These are phyloP conservation scores for Purshia tridentata DNA, from an alignment of 306 rosid genomes.

Conservation along the genomic window DNA sequence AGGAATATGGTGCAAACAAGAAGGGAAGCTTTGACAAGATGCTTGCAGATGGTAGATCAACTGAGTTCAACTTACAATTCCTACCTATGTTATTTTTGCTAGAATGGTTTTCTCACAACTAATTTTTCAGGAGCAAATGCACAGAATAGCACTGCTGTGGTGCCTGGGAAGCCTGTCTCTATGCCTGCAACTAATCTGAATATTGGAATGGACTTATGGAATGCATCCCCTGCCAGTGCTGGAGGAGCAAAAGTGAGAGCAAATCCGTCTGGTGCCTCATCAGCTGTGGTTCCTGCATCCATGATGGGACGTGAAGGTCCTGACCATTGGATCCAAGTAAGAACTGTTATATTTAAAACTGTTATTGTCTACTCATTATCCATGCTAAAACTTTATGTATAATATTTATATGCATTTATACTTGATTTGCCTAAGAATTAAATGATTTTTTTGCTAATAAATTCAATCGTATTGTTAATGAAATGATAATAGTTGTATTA, in stretches of 20 bases:
- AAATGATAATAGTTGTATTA: neutral
- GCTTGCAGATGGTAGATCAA: conserved; percentile 82
- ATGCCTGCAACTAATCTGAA: conserved; percentile 77
- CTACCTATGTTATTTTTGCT: conserved; percentile 7
- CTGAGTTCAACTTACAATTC: conserved; percentile 15
- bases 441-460: neutral
- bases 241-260: conserved; percentile 67
- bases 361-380: neutral
- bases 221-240: conserved; percentile 51
- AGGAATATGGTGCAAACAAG: conserved; percentile 71
- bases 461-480: neutral
- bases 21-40: conserved; percentile 91
- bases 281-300: conserved; percentile 41
- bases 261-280: conserved; percentile 51
- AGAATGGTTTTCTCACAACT: conserved; percentile 19
- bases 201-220: conserved; percentile 97
- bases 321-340: conserved; percentile 88
- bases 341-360: conserved; percentile 16
- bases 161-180: conserved; percentile 65
- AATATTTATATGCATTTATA: neutral
- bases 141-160: conserved; percentile 55
- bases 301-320: conserved; percentile 18
- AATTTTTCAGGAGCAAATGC: conserved; percentile 75
- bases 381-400: neutral
- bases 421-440: neutral